Evolutionary conservation across 768 basidiomycete species (phyloP).

Genomic region (Boletus reticuloceps): DNA sequence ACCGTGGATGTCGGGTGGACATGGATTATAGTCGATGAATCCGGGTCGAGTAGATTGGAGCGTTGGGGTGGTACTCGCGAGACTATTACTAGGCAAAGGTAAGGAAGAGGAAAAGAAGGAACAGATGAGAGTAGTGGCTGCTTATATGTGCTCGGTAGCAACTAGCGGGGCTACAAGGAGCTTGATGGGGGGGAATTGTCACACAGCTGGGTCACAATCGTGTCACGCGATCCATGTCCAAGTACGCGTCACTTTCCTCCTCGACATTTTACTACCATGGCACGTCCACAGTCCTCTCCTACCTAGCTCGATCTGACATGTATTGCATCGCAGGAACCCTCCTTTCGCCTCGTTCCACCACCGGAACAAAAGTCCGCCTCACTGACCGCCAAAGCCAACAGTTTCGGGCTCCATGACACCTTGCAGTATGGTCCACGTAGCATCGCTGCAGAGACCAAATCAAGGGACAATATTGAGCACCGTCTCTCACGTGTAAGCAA

Average conservation of each 20-base stretch:
- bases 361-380: constrained; percentile 57
- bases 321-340: constrained; percentile 36
- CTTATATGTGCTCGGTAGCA: constrained; percentile 7
- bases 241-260: constrained; percentile 18
- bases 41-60: neutral
- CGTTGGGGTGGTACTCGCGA: neutral
- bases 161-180: neutral
- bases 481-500: constrained; percentile 73
- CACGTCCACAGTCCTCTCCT: neutral
- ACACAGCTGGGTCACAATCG: constrained; percentile 29
- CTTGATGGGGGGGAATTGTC: constrained; percentile 24
- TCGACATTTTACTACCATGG: constrained; percentile 18
- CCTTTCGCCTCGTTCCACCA: constrained; percentile 65
- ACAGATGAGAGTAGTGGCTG: neutral
- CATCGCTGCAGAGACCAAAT: constrained; percentile 71
- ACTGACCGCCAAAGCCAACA: constrained; percentile 64
- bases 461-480: constrained; percentile 57
- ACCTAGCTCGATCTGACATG: neutral
- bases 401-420: constrained; percentile 84
- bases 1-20: constrained; percentile 54
- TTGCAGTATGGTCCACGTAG: constrained; percentile 82
- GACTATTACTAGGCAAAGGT: neutral
- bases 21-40: constrained; percentile 34
- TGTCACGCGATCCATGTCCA: constrained; percentile 17
- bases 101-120: neutral